phyloP scores from a whole-genome alignment of 192 early-diverging fungal species.

The Backusella mclennaniae region DNA sequence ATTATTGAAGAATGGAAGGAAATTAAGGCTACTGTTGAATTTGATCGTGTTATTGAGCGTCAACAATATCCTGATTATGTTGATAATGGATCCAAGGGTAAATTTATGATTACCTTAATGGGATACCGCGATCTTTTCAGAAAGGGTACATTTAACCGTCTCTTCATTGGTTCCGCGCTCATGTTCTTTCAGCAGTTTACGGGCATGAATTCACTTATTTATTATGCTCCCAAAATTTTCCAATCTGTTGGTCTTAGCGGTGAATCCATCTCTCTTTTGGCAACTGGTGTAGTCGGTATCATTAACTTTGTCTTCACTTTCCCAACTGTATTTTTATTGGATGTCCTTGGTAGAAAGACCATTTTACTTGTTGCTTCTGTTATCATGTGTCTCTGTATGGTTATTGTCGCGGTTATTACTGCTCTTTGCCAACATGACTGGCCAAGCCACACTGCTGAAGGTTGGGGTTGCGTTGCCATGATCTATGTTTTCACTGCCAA shows the following conservation, averaged over 20 bases:
- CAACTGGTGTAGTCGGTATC: constrained; percentile 64
- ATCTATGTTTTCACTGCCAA: constrained; percentile 68
- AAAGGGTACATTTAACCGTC: constrained; percentile 49
- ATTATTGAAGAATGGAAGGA: constrained; percentile 33
- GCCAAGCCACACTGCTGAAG: constrained; percentile 22
- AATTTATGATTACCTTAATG: constrained; percentile 16
- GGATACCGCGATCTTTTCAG: constrained; percentile 49
- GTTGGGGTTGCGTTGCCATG: constrained; percentile 48
- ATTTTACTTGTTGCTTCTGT: constrained; percentile 63
- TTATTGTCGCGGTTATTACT: constrained; percentile 39
- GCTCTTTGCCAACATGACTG: constrained; percentile 39
- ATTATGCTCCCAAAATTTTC: constrained; percentile 65
- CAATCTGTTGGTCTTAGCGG: constrained; percentile 51
- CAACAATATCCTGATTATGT: constrained; percentile 23
- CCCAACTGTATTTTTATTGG: constrained; percentile 70
- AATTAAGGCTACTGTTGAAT: constrained; percentile 36
- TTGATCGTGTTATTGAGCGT: constrained; percentile 22
- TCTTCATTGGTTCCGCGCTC: constrained; percentile 51
- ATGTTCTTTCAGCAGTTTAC: constrained; percentile 70
- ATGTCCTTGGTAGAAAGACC: constrained; percentile 65
- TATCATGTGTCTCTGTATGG: constrained; percentile 23
- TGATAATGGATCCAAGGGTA: background rate
- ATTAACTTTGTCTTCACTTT: constrained; percentile 76
- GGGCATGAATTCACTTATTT: constrained; percentile 76
- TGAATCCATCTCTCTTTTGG: constrained; percentile 44